A percentile compares a stretch with the other conserved stretches of the same genome.
Conservation (phyloP, 2,329 filamentous ascomycete species). For the Phoma sp. region DNA sequence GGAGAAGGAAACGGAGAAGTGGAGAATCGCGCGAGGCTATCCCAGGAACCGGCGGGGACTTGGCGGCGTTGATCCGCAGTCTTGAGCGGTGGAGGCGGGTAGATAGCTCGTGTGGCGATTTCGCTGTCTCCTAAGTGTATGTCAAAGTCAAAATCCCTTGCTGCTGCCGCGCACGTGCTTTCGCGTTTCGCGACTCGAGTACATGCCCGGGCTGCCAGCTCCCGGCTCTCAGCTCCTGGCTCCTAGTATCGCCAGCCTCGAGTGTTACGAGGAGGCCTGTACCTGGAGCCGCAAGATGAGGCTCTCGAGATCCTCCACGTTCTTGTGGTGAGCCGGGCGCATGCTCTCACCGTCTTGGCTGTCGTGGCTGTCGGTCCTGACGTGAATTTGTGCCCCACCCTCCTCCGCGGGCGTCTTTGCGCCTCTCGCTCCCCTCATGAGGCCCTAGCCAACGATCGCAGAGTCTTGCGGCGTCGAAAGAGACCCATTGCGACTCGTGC, state of each 20-base stretch:
- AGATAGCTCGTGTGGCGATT: background rate
- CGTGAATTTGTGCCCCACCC: too few species aligned
- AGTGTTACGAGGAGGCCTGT: too few species aligned
- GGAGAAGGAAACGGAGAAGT: constrained; percentile 46
- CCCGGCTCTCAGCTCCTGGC: too few species aligned
- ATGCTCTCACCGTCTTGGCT: background rate
- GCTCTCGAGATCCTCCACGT: too few species aligned
- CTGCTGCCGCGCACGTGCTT: constrained; percentile 1
- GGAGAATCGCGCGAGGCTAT: constrained; percentile 42
- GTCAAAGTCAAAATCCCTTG: background rate
- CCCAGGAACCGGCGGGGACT: constrained; percentile 43
- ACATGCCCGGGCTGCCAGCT: too few species aligned
- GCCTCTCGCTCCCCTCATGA: too few species aligned
- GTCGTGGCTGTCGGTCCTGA: background rate
- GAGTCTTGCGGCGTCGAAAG: too few species aligned
- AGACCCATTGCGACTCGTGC: too few species aligned
- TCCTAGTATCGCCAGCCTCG: too few species aligned
- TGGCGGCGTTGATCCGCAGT: background rate
- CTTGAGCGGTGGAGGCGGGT: background rate
- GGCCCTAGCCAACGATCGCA: too few species aligned
- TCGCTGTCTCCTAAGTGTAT: background rate
- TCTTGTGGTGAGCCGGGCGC: background rate
- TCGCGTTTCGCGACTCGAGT: constrained; percentile 1
- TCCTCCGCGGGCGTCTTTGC: background rate
- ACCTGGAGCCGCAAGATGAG: too few species aligned